These are phyloP conservation scores for Mucor mucedo DNA, from an alignment of 371 early-diverging fungal genomes.

Conservation along the genomic window DNA sequence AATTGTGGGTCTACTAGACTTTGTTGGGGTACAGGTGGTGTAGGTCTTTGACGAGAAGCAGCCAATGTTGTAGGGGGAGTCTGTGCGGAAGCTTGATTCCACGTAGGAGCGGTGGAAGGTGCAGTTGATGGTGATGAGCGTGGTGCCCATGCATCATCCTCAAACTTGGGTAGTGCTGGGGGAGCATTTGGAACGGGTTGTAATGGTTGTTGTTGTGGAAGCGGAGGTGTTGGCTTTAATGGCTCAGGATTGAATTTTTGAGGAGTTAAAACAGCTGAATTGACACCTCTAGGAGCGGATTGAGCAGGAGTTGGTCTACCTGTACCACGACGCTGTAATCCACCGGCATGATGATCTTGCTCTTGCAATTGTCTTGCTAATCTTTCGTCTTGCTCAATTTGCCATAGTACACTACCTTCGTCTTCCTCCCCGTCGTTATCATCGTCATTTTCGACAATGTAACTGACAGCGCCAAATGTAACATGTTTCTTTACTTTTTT, in stretches of 20 bases:
- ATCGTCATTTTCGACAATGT: constrained; percentile 42
- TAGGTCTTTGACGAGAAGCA: constrained; percentile 37
- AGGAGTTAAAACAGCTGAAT: constrained; percentile 23
- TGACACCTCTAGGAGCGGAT: constrained; percentile 45
- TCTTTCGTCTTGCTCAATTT: constrained; percentile 71
- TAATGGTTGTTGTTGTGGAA: constrained; percentile 14
- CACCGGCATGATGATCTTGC: constrained; percentile 37
- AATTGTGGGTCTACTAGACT: constrained; percentile 43
- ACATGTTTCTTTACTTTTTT: constrained; percentile 45
- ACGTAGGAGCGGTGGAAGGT: neutral
- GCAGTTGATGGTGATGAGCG: constrained; percentile 33
- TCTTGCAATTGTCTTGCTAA: constrained; percentile 83
- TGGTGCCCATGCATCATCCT: constrained; percentile 64
- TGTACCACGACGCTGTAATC: constrained; percentile 50
- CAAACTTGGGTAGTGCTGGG: constrained; percentile 31
- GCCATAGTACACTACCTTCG: constrained; percentile 34
- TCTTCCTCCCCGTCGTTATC: constrained; percentile 27
- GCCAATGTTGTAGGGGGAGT: neutral
- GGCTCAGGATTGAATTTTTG: constrained; percentile 29
- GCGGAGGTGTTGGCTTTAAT: constrained; percentile 32
- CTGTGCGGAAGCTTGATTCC: constrained; percentile 1
- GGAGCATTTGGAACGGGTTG: neutral
- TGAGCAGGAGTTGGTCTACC: constrained; percentile 51
- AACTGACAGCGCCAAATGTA: constrained; percentile 50
- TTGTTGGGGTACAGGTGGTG: constrained; percentile 40